Conservation (phyloP, 225 moss, liverwort and hornwort genomes). For the Sphagnum tenellum region DNA sequence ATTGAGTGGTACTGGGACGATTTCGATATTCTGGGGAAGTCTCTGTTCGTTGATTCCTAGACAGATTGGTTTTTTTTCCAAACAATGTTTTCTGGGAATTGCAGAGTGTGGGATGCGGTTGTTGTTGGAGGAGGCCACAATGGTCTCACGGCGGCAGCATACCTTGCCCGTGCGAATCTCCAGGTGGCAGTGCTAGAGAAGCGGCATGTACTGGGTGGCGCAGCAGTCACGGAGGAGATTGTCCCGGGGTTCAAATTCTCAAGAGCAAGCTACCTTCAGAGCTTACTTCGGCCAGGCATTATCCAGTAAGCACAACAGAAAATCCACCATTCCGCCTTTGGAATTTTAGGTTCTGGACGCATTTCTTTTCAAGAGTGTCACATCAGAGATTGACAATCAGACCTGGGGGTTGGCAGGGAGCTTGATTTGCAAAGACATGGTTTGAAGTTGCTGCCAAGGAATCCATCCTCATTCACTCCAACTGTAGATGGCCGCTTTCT, state of each 20-base stretch:
- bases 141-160: conserved; percentile 84
- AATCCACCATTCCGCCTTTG: no score
- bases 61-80: no score
- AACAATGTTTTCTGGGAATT: conserved; percentile 1
- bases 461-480: conserved; percentile 82
- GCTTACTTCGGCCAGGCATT: conserved; percentile 73
- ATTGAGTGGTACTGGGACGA: no score
- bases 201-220: conserved; percentile 75
- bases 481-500: conserved; percentile 69
- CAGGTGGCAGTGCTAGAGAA: conserved; percentile 74
- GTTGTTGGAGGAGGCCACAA: conserved; percentile 90
- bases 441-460: conserved; percentile 72
- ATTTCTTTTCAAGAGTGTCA: no score
- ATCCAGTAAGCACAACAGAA: conserved; percentile 37
- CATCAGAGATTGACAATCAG: no score
- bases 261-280: conserved; percentile 90
- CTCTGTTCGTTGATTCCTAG: no score
- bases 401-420: conserved; percentile 29
- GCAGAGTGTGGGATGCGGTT: conserved; percentile 83
- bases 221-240: conserved; percentile 86
- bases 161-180: conserved; percentile 72
- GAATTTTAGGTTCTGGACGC: no score
- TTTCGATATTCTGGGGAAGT: no score
- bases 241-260: conserved; percentile 91
- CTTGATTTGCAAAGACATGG: conserved; percentile 70